A percentile compares a stretch with the other conserved stretches of the same genome.
These are phyloP conservation scores for Talaromyces sp. DNA, from an alignment of 2,329 filamentous ascomycete species.

Conservation along the genomic window DNA sequence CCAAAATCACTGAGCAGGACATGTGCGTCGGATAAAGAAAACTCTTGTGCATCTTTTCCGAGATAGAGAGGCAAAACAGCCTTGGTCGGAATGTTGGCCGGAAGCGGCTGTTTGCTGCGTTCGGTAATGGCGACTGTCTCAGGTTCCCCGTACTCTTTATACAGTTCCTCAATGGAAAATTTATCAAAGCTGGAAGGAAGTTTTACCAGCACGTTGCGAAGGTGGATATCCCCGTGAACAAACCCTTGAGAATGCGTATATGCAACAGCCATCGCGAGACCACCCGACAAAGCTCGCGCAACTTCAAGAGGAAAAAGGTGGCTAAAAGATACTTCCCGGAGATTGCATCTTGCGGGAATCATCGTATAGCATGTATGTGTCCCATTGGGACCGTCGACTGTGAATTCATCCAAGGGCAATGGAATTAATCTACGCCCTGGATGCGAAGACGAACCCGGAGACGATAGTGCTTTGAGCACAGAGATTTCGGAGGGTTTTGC, in stretches of 20 bases:
- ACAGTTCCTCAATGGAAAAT: constrained; percentile 32
- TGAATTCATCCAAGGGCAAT: constrained; percentile 26
- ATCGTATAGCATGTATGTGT: constrained; percentile 28
- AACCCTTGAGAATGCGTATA: constrained; percentile 26
- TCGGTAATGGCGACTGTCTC: constrained; percentile 27
- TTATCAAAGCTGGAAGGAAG: constrained; percentile 23
- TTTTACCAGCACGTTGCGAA: constrained; percentile 23
- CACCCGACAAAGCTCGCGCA: constrained; percentile 25
- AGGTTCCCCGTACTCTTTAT: constrained; percentile 31
- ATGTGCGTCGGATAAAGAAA: constrained; percentile 26
- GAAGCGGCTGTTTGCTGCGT: constrained; percentile 24
- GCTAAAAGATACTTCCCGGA: constrained; percentile 29
- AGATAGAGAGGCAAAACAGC: constrained; percentile 29
- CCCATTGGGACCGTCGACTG: constrained; percentile 29
- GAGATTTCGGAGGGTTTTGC: constrained; percentile 22
- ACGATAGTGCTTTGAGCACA: constrained; percentile 20
- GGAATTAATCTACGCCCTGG: constrained; percentile 8
- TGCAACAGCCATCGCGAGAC: constrained; percentile 18
- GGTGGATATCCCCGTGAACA: constrained; percentile 29
- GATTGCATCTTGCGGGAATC: constrained; percentile 26
- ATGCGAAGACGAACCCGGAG: not conserved
- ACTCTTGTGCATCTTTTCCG: constrained; percentile 13
- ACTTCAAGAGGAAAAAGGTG: constrained; percentile 28
- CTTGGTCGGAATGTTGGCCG: constrained; percentile 27
- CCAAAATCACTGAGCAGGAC: constrained; percentile 37